Base-by-base conservation (phyloP, 2,329 filamentous ascomycete genomes). In the Fusarium duplospermum region DNA sequence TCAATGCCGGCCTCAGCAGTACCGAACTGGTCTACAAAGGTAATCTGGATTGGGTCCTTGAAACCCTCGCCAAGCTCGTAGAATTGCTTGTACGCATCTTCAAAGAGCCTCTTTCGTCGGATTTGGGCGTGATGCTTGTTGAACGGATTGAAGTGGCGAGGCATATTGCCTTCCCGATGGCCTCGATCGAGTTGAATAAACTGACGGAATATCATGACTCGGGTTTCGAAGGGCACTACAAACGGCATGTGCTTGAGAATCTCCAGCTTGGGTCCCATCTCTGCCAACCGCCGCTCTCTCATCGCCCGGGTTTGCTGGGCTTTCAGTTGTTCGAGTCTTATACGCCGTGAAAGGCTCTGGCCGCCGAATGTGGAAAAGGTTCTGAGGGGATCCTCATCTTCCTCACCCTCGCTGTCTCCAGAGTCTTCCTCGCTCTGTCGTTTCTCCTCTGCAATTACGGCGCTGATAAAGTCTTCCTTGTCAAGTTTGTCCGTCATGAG, bases 181-280 rank as follows among this genome's bases (percentile, higher is more conserved):
- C 22, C 27, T 29, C 77, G 77, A 82, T 99, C 96, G 6, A 95
- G 86, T 33, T 90, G 84, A n/a, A 98, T 93, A 77, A 98, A 98
- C 79, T 98, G 91, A 33, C 95, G 91, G 82, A 99, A 98, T 27
- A 98, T 96, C 80, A 95, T 91, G 6, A 99, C 96, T 56, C 96
- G 88, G 0, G 94, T 96, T 40, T 94, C 91, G 77, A 99, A 99
- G 0, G 96, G 96, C 52, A 99, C 96, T 75, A 96, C 93, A 81
- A 98, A 99, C 0, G 96, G 96, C 92, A 99, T 97, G 78, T 98
- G 97, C 75, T 96, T 93, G 60, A 99, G 84, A 6, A 99, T 93
- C 79, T 98, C 95, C 11, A 98, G 86, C 75, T 96, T 92, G 1
- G 96, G 96, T 1, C 93, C 94, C 70, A 98, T 91, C 16, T 93